Conservation (phyloP, 163 green algal species). For the Scenedesmus sp. region DNA sequence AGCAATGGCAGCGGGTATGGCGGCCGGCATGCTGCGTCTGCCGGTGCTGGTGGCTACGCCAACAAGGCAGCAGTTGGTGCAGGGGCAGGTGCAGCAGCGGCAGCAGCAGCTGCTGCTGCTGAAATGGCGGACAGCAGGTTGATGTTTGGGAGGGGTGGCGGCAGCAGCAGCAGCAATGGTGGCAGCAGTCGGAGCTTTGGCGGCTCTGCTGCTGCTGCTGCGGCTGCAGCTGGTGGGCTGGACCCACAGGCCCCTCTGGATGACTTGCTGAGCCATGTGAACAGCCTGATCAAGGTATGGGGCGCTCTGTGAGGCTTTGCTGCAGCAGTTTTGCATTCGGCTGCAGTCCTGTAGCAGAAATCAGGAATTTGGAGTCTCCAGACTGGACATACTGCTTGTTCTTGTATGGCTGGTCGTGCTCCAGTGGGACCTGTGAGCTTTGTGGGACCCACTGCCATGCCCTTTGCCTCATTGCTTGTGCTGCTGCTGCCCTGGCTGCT, state of each 20-base stretch:
- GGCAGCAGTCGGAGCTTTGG: background rate
- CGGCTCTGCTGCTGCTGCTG: background rate
- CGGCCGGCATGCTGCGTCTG: background rate
- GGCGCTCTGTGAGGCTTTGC: background rate
- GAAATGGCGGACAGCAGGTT: background rate
- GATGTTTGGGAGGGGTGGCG: background rate
- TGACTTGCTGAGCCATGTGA: constrained; percentile 41
- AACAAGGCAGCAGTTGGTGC: background rate
- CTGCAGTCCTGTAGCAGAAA: no score
- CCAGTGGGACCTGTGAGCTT: no score
- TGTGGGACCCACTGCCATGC: background rate
- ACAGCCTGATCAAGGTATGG: constrained; percentile 40
- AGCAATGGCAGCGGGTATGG: background rate
- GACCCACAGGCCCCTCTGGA: constrained; percentile 32
- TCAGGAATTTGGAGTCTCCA: no score
- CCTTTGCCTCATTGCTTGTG: background rate
- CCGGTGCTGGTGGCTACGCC: background rate
- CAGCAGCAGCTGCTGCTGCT: constrained; percentile 13
- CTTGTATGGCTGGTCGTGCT: background rate
- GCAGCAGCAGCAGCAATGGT: constrained; percentile 20
- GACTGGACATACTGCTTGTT: no score
- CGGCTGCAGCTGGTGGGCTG: background rate
- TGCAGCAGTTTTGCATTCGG: no score
- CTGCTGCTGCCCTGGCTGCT: background rate
- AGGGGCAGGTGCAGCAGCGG: background rate